These are phyloP conservation scores for Hemisphaericaspora xylofermentans DNA, from an alignment of 1,139 yeast genomes.

Conservation along the genomic window DNA sequence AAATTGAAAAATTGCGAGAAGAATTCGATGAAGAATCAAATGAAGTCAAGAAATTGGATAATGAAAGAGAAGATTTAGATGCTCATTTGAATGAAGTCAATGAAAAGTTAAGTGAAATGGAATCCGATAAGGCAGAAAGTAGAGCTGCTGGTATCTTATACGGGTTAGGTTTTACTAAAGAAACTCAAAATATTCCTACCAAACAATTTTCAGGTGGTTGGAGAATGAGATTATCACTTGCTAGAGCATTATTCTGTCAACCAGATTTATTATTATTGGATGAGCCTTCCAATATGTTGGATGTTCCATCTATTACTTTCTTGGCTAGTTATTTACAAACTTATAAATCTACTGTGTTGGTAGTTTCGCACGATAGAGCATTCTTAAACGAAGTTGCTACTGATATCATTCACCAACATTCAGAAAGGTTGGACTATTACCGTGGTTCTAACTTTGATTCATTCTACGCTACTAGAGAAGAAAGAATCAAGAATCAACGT, in stretches of 20 bases:
- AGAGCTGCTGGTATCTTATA: constrained; percentile 92
- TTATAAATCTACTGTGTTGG: constrained; percentile 88
- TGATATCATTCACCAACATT: constrained; percentile 95
- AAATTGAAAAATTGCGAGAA: constrained; percentile 64
- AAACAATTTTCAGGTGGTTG: constrained; percentile 98
- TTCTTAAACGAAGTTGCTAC: constrained; percentile 97
- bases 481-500: constrained; percentile 87
- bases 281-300: constrained; percentile 99
- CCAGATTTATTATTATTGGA: constrained; percentile 91
- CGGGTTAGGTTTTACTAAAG: constrained; percentile 91
- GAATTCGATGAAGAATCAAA: constrained; percentile 83
- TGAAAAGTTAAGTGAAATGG: constrained; percentile 86
- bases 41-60: constrained; percentile 78
- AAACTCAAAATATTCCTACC: constrained; percentile 78
- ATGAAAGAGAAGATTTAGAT: constrained; percentile 85
- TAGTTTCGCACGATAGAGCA: constrained; percentile 97
- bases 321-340: constrained; percentile 85
- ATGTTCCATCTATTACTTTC: constrained; percentile 95
- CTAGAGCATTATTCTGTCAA: constrained; percentile 95
- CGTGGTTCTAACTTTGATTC: constrained; percentile 92
- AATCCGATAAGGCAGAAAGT: constrained; percentile 95
- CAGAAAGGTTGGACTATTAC: constrained; percentile 93
- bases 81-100: constrained; percentile 72
- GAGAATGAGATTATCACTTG: constrained; percentile 99
- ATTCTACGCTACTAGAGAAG: constrained; percentile 91